Base-by-base conservation (phyloP, 768 basidiomycete species). In the Gymnopilus junonius region DNA sequence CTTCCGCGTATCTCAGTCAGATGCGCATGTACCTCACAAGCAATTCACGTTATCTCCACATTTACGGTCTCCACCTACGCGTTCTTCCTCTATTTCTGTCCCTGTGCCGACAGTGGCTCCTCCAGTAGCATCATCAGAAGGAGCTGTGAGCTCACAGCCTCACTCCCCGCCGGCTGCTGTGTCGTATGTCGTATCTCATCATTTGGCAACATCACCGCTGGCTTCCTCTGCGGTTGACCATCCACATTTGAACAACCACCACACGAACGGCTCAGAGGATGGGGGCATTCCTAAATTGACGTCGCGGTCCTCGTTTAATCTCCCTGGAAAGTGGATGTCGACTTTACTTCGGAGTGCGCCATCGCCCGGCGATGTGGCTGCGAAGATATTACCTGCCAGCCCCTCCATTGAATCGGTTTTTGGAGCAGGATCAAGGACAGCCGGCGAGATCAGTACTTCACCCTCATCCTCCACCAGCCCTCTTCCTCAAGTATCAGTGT, bases 21-120 rank as follows among this genome's bases (percentile, higher is more conserved):
- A 40, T n/a, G 21, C 43, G 0, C 32, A 31, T 15, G 21, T 31
- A 20, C 35, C 27, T n/a, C 34, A 51, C 15, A 59, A 12, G 11
- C 27, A 58, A 17, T 34, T 4, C 32, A 32, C 31, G 21, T 32
- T 17, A 58, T 69, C 62, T 21, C 63, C 14, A 67, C 75, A 50
- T 59, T 75, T n/a, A 62, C 76, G 29, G 65, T 77, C 58, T 56
- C 73, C 76, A 15, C 74, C 79, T 32, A 59, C 74, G 48, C 69
- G 77, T 5, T 70, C 75, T 10, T 70, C 69, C 0, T 71, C 74
- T 12, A 64, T 70, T 42, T 34, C 66, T 2, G 56, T 69, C 0
- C 79, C 79, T 0, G 72, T 80, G 10, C 69, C 68, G 14, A 80
- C 15, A 68, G 74, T 75, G 21, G 81, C 77, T 29, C 79, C 80